phyloP scores from a whole-genome alignment of 164 flowering plant genomes.

The Aristolochia californica region DNA sequence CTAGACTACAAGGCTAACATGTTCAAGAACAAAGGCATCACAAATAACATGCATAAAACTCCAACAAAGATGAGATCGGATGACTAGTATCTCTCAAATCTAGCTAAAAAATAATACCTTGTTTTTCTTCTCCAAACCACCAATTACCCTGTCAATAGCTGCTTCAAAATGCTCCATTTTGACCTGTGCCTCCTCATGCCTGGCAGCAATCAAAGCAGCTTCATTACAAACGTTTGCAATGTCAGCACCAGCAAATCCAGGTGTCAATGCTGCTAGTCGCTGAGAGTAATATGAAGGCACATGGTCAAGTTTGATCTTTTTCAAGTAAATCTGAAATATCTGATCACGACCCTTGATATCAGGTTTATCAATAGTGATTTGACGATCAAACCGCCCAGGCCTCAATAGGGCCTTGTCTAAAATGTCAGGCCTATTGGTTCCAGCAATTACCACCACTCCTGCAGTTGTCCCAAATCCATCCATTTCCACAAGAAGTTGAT shows the following conservation, averaged over 20 bases:
- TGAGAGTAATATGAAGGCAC: constrained; percentile 63
- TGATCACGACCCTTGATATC: constrained; percentile 78
- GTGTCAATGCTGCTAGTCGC: constrained; percentile 86
- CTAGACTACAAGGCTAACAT: too few species aligned
- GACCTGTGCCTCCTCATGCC: constrained; percentile 39
- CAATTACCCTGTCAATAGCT: constrained; percentile 79
- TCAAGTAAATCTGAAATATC: constrained; percentile 61
- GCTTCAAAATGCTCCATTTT: constrained; percentile 78
- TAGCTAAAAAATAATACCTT: constrained; percentile 29
- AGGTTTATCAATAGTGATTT: constrained; percentile 73
- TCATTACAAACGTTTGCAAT: constrained; percentile 89
- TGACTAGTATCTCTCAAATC: neutral
- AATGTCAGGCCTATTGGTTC: constrained; percentile 85
- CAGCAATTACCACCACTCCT: constrained; percentile 90
- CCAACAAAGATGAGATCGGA: neutral
- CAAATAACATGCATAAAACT: too few species aligned
- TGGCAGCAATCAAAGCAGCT: constrained; percentile 88
- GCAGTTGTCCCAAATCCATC: constrained; percentile 90
- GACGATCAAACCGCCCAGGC: constrained; percentile 94
- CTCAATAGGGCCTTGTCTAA: constrained; percentile 77
- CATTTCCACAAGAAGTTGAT: constrained; percentile 90
- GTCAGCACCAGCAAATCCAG: constrained; percentile 96
- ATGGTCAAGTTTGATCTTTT: constrained; percentile 61
- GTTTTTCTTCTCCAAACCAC: constrained; percentile 88
- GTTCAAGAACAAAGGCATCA: neutral